These are phyloP conservation scores for Inga oerstediana DNA, from an alignment of 306 rosid species.

Conservation along the genomic window DNA sequence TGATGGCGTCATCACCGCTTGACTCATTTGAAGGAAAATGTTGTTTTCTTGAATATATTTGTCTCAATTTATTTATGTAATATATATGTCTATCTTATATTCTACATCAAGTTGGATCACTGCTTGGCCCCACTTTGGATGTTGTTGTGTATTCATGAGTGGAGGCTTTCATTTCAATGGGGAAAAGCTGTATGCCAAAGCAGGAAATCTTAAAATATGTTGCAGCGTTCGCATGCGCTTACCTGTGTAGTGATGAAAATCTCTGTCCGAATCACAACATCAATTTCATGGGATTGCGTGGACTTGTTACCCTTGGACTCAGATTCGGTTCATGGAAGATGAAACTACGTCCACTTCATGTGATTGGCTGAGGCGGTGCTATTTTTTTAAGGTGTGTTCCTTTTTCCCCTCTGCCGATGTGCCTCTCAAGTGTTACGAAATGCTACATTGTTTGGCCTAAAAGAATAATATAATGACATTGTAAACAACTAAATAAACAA, in stretches of 20 bases:
- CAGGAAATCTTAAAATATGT: conserved; percentile 30
- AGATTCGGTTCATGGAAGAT: conserved; percentile 36
- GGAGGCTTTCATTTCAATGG: conserved; percentile 47
- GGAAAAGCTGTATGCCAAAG: conserved; percentile 50
- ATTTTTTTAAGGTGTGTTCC: neutral
- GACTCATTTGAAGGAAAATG: conserved; percentile 26
- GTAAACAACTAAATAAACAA: conserved; percentile 6
- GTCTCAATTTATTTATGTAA: conserved; percentile 25
- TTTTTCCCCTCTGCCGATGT: neutral
- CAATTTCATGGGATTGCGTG: conserved; percentile 35
- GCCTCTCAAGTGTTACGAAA: conserved; percentile 16
- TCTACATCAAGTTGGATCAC: conserved; percentile 36
- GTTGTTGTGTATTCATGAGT: conserved; percentile 31
- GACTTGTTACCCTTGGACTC: conserved; percentile 26
- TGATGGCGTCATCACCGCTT: conserved; percentile 38
- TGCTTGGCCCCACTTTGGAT: conserved; percentile 42
- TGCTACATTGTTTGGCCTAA: conserved; percentile 1
- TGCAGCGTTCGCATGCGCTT: conserved; percentile 30
- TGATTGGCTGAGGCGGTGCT: conserved; percentile 16
- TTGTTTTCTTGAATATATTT: conserved; percentile 36
- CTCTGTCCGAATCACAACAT: neutral
- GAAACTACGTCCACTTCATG: conserved; percentile 23
- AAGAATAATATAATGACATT: neutral
- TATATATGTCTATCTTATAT: conserved; percentile 2
- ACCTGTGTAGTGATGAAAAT: conserved; percentile 16